These are phyloP conservation scores for Glycine latifolia DNA, from an alignment of 306 rosid genomes.

Conservation along the genomic window DNA sequence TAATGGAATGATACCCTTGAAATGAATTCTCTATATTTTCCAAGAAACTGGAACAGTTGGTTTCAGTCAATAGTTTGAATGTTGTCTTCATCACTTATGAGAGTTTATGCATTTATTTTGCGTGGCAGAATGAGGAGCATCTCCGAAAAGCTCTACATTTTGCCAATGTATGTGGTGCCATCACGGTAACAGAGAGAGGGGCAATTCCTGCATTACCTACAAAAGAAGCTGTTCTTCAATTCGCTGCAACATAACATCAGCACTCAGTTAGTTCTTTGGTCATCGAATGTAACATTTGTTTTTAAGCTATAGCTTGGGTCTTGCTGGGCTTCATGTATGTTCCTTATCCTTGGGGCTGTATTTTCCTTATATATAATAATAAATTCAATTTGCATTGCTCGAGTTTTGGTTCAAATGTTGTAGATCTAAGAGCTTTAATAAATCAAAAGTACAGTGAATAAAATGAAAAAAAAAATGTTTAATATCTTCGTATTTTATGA, in stretches of 20 bases:
- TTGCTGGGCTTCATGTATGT: slow-evolving; percentile 26
- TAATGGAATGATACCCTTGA: background rate
- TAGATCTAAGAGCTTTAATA: background rate
- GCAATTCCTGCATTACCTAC: slow-evolving; percentile 93
- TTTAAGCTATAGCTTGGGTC: slow-evolving; percentile 43
- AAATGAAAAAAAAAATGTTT: too few species aligned
- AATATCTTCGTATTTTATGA: too few species aligned
- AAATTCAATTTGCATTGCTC: slow-evolving; percentile 29
- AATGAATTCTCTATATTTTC: background rate
- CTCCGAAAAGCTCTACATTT: slow-evolving; percentile 72
- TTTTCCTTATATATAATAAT: slow-evolving; percentile 29
- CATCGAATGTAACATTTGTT: slow-evolving; percentile 40
- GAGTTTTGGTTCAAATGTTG: background rate
- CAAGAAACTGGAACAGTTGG: background rate
- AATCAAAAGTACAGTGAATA: too few species aligned
- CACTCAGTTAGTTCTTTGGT: too few species aligned
- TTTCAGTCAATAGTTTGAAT: background rate
- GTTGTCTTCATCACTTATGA: too few species aligned
- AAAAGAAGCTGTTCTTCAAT: slow-evolving; percentile 65
- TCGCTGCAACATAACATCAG: slow-evolving; percentile 39
- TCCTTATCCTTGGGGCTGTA: slow-evolving; percentile 8
- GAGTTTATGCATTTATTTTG: too few species aligned
- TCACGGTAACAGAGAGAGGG: slow-evolving; percentile 79
- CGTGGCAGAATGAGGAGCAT: slow-evolving; percentile 66
- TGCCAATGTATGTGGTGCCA: slow-evolving; percentile 83